Evolutionary conservation across 179 eudicot genomes (phyloP).

Genomic region (Sideroxylon spinosum): DNA sequence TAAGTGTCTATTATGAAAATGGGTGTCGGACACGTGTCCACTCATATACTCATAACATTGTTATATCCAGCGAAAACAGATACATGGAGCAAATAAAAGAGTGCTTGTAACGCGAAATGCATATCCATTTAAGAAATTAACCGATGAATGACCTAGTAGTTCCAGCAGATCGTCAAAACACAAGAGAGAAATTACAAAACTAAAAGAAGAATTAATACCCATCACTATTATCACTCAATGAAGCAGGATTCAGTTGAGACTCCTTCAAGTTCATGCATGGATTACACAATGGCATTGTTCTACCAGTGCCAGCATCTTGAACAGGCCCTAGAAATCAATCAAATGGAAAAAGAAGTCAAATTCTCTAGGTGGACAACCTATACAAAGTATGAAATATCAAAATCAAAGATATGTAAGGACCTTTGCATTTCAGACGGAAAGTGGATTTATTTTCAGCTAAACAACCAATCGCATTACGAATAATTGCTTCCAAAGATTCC

Average conservation of each 20-base stretch:
- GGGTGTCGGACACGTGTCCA: too few relatives aligned
- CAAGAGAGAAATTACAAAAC: constrained; percentile 10
- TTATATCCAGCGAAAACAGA: too few relatives aligned
- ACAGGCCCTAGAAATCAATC: constrained; percentile 35
- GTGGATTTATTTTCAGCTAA: constrained; percentile 23
- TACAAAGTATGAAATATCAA: constrained; percentile 1
- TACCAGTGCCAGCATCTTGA: constrained; percentile 38
- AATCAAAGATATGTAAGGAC: constrained; percentile 27
- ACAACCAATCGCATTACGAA: constrained; percentile 37
- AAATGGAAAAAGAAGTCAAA: neutral
- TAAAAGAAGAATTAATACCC: constrained; percentile 34
- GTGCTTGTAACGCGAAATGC: neutral
- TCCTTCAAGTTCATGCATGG: constrained; percentile 34
- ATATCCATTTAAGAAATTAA: neutral
- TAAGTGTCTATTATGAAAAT: too few relatives aligned
- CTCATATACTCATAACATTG: too few relatives aligned
- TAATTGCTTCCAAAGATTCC: constrained; percentile 35
- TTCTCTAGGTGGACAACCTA: neutral
- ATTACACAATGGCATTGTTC: constrained; percentile 36
- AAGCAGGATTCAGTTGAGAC: constrained; percentile 28
- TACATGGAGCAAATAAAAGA: too few relatives aligned
- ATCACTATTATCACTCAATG: constrained; percentile 20
- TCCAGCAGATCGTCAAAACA: too few relatives aligned
- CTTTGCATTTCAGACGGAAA: constrained; percentile 56
- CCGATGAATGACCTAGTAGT: neutral